Evolutionary conservation across 2,329 filamentous ascomycete species (phyloP), one percentile per base, ranked within the genome.

Genomic region (Colletotrichum costaricense): DNA sequence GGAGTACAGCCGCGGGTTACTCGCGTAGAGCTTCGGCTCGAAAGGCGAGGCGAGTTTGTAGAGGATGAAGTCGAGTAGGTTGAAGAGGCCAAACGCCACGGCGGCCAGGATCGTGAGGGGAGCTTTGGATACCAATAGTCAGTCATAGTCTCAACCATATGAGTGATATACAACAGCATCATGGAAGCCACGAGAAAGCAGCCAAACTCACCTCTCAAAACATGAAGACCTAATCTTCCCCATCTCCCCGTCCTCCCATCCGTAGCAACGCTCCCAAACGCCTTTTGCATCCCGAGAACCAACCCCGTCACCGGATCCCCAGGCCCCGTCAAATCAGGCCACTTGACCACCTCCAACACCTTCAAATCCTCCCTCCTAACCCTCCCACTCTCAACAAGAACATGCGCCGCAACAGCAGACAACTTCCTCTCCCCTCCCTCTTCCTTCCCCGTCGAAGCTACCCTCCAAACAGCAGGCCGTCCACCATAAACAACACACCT

Each of bases 301-400:
- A 73, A 3, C 26, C 69, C 73, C 4, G 59, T 69, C 5, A 74
- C 28, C 5, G 73, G 73, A n/a, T 74, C 69, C 3, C 73, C 73
- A 12, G 73, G 73, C 16, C 64, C 62, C 4, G 66, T 64, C 42
- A 74, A 22, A 24, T 74, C 73, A 7, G 69, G 69, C 73, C 73
- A 74, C 52, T 65, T 73, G 42, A 74, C 64, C 12, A 73, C 55
- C 24, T 58, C 38, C 33, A 59, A n/a, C 22, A 64, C 30, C 60
- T 52, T 65, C 55, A 74, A 33, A 2, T 69, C 69, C 14, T 42
- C 69, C 60, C 38, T n/a, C 19, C 24, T 30, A 8, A 74, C 24
- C 52, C 65, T 46, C 1, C 65, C 65, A 16, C 64, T 46, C 30
- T 35, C 16, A 11, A 74, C 54, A 30, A 74, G 59, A 5, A 74